phyloP scores from a whole-genome alignment of 2,329 filamentous ascomycete species.

The Pezicula radicicola region DNA sequence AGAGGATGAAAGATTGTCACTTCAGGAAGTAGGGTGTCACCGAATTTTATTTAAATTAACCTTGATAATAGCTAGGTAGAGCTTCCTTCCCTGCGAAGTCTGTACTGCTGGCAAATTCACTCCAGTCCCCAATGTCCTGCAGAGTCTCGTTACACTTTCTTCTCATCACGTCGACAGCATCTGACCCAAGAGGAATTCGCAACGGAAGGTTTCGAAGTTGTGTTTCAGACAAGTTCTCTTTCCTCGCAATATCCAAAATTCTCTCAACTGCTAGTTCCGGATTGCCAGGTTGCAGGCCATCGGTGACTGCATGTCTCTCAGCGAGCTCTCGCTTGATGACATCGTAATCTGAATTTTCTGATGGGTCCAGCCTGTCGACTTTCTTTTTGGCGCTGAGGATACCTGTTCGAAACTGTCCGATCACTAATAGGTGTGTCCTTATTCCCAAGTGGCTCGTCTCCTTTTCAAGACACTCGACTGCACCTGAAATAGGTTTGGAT shows the following conservation, averaged over 20 bases:
- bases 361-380: not conserved
- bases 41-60: not conserved
- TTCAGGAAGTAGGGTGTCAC: not conserved
- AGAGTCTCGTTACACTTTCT: constrained; percentile 15
- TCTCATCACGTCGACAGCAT: constrained; percentile 27
- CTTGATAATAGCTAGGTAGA: not conserved
- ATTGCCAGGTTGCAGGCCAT: constrained; percentile 35
- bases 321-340: not conserved
- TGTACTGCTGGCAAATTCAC: constrained; percentile 9
- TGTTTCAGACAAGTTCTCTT: constrained; percentile 27
- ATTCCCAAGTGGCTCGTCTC: constrained; percentile 1
- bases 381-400: constrained; percentile 25
- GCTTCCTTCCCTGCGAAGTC: constrained; percentile 1
- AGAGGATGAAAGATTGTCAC: not conserved
- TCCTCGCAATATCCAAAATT: constrained; percentile 33
- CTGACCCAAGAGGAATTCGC: constrained; percentile 31
- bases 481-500: not conserved
- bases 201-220: constrained; percentile 20
- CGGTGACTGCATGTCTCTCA: constrained; percentile 16
- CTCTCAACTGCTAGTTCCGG: constrained; percentile 32
- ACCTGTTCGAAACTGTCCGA: constrained; percentile 46
- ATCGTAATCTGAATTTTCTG: not conserved
- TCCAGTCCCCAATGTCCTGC: constrained; percentile 5
- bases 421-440: constrained; percentile 33
- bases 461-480: not conserved